Conservation (phyloP, 495 filamentous ascomycete species). For the Neurospora discreta region DNA sequence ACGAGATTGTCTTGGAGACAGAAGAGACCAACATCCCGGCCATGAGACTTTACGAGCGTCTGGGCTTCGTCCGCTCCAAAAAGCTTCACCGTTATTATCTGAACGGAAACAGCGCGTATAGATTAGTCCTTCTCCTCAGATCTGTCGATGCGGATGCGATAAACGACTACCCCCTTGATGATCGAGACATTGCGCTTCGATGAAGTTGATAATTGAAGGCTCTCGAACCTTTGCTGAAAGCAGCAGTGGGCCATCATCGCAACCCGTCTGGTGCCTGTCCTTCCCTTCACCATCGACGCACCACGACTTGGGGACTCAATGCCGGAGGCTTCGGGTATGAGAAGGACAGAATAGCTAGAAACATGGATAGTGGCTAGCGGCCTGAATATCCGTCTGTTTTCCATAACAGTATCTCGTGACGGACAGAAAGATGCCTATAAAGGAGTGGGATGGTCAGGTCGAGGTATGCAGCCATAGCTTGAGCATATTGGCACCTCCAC, state of each 20-base stretch:
- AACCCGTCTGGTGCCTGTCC: neutral
- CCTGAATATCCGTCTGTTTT: neutral
- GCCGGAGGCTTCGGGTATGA: neutral
- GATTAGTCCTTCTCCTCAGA: constrained; percentile 76
- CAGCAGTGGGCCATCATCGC: neutral
- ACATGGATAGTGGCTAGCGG: neutral
- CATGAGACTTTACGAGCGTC: constrained; percentile 84
- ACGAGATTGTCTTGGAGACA: constrained; percentile 94
- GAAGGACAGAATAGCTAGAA: neutral
- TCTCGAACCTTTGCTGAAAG: neutral
- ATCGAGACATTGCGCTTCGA: constrained; percentile 2
- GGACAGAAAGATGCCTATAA: neutral
- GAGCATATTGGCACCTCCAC: neutral
- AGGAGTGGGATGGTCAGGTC: neutral
- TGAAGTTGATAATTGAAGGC: neutral
- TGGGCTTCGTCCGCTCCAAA: constrained; percentile 90
- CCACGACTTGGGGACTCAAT: neutral
- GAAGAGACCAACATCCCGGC: constrained; percentile 90
- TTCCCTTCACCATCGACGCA: neutral
- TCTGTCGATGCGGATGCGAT: constrained; percentile 21
- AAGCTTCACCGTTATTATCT: constrained; percentile 91
- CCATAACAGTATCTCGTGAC: neutral
- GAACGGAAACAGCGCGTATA: constrained; percentile 90
- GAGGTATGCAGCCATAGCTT: neutral
- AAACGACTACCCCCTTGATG: constrained; percentile 14